Percentiles rank a stretch among this genome's conserved stretches.
Evolutionary conservation across 225 moss, liverwort and hornwort genomes (phyloP).

Genomic region (Climacium dendroides): DNA sequence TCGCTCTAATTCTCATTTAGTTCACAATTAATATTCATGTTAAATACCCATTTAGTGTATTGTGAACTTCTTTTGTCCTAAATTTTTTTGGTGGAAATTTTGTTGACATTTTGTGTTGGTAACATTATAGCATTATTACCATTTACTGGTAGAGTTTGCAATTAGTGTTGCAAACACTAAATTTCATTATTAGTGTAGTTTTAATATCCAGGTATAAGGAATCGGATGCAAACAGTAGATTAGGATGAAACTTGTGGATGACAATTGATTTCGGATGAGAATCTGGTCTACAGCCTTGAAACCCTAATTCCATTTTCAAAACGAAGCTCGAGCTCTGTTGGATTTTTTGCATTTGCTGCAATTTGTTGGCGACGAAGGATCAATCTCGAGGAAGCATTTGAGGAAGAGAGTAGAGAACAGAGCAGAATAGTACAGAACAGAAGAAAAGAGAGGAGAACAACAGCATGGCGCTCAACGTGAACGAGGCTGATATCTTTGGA

Average conservation of each 20-base stretch:
- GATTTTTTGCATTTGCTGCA: not conserved
- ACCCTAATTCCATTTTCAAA: not conserved
- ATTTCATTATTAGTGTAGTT: not conserved
- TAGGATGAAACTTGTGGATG: not conserved
- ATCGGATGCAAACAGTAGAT: not conserved
- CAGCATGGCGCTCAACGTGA: slow-evolving; percentile 38
- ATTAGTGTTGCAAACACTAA: not conserved
- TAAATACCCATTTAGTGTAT: not conserved
- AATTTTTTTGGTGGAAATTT: too few species aligned
- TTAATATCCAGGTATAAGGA: not conserved
- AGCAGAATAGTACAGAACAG: not conserved
- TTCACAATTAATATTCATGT: not conserved
- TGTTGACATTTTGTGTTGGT: too few species aligned
- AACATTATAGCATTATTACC: accelerated
- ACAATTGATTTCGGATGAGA: not conserved
- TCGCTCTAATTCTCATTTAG: not conserved
- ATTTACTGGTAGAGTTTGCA: not conserved
- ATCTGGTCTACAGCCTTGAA: not conserved
- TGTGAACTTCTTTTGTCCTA: accelerated
- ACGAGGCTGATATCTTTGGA: slow-evolving; percentile 85
- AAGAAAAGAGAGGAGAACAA: not conserved
- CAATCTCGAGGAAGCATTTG: not conserved
- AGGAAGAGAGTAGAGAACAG: not conserved
- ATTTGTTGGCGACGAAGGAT: not conserved
- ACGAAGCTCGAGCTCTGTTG: not conserved